Evolutionary conservation across 2,329 filamentous ascomycete species (phyloP).

Genomic region (Fusarium sp.): DNA sequence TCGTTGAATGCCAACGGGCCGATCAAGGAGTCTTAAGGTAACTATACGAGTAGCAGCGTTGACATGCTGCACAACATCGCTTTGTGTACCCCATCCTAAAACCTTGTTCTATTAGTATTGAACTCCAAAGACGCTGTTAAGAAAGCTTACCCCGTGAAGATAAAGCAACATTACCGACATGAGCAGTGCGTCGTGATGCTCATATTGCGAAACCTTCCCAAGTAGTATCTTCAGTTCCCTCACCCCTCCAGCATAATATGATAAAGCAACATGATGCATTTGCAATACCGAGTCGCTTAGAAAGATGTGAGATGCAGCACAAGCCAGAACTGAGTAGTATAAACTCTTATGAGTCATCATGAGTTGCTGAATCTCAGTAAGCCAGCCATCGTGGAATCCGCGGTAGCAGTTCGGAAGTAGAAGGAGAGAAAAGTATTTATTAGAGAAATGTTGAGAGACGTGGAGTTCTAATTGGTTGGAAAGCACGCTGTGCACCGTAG

Average conservation of each 20-base stretch:
- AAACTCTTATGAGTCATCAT: slow-evolving; percentile 46
- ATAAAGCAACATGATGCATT: slow-evolving; percentile 40
- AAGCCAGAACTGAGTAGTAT: slow-evolving; percentile 48
- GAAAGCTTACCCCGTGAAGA: slow-evolving; percentile 40
- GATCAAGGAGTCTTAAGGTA: slow-evolving; percentile 20
- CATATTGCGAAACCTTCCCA: slow-evolving; percentile 8
- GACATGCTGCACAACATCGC: slow-evolving; percentile 39
- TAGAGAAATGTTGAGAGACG: slow-evolving; percentile 39
- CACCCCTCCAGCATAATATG: slow-evolving; percentile 42
- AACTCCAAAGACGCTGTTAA: accelerated
- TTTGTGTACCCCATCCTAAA: slow-evolving; percentile 37
- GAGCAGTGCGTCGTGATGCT: slow-evolving; percentile 40
- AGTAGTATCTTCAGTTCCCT: slow-evolving; percentile 36
- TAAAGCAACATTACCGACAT: slow-evolving; percentile 47
- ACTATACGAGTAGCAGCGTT: slow-evolving; percentile 40
- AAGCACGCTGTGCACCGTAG: slow-evolving; percentile 12
- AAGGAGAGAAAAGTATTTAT: slow-evolving; percentile 39
- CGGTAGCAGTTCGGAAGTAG: slow-evolving; percentile 48
- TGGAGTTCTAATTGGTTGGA: slow-evolving; percentile 27
- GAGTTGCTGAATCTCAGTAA: slow-evolving; percentile 46
- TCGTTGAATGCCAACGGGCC: slow-evolving; percentile 8
- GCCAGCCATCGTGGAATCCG: slow-evolving; percentile 48
- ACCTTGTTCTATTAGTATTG: slow-evolving; percentile 9
- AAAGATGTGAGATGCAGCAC: slow-evolving; percentile 45
- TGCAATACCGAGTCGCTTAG: slow-evolving; percentile 23